phyloP scores from a whole-genome alignment of 83 land plant species.

The Thuja plicata region DNA sequence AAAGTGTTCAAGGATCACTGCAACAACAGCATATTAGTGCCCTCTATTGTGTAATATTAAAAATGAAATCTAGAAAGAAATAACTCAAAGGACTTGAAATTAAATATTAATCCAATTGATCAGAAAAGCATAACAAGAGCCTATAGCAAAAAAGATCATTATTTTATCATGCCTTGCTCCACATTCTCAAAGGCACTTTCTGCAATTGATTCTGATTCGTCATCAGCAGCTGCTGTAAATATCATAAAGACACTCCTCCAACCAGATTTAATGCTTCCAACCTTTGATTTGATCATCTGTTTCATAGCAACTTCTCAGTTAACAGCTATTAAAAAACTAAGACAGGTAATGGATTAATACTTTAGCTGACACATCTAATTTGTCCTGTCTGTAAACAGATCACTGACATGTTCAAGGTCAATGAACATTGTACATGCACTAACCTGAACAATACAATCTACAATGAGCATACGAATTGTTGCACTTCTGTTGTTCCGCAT shows the following conservation, averaged over 20 bases:
- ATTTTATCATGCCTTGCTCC: slow-evolving; percentile 67
- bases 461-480: slow-evolving; percentile 78
- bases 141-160: background rate
- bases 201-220: slow-evolving; percentile 79
- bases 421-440: background rate
- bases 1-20: slow-evolving; percentile 97
- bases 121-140: background rate
- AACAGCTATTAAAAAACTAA: slow-evolving; percentile 1
- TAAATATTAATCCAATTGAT: background rate
- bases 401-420: background rate
- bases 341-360: background rate
- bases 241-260: slow-evolving; percentile 98
- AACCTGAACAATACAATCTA: slow-evolving; percentile 98
- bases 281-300: slow-evolving; percentile 98
- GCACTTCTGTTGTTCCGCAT: slow-evolving; percentile 78
- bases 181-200: slow-evolving; percentile 98
- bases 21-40: slow-evolving; percentile 20
- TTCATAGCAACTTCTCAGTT: background rate
- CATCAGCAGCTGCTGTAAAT: slow-evolving; percentile 91
- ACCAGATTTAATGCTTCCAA: slow-evolving; percentile 92
- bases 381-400: background rate
- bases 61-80: background rate
- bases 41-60: background rate
- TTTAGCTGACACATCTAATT: background rate
- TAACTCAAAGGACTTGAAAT: background rate